Conservation (phyloP, 1,284 basidiomycete genomes). For the Phellopilus nigrolimitatus region DNA sequence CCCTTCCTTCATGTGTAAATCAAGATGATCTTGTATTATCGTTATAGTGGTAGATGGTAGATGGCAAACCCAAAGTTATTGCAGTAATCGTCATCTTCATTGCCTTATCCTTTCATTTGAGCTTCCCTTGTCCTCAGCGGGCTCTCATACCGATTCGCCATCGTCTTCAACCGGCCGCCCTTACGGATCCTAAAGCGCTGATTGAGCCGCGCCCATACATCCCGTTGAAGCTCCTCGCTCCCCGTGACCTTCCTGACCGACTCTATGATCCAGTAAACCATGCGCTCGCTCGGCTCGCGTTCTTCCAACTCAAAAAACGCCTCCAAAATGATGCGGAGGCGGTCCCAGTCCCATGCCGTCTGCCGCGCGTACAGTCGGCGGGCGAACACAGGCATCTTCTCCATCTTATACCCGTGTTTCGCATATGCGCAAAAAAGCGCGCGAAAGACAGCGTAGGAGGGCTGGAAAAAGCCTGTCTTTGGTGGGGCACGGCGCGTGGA, state of each 20-base stretch:
- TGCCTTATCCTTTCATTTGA: neutral
- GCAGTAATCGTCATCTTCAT: too few relatives aligned
- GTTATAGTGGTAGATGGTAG: too few relatives aligned
- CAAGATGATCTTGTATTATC: conserved; percentile 1
- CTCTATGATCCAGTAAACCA: conserved; percentile 60
- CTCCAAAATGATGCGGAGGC: conserved; percentile 51
- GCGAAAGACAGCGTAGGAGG: conserved; percentile 55
- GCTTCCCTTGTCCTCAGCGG: neutral
- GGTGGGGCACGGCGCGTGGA: conserved; percentile 36
- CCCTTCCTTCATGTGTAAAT: neutral
- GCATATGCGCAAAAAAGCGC: conserved; percentile 76
- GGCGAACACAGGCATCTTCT: neutral
- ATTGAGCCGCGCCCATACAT: conserved; percentile 53
- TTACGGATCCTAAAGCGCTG: conserved; percentile 43
- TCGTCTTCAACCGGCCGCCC: conserved; percentile 44
- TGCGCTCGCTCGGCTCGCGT: conserved; percentile 37
- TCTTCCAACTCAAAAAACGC: conserved; percentile 47
- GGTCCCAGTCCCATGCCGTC: conserved; percentile 47
- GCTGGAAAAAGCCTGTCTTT: conserved; percentile 29
- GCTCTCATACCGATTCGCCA: conserved; percentile 31
- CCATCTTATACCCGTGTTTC: conserved; percentile 41
- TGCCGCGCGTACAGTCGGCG: conserved; percentile 18
- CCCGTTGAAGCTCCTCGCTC: conserved; percentile 42
- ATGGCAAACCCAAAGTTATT: too few relatives aligned
- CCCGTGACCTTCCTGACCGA: conserved; percentile 57